Base-by-base conservation (phyloP, 2,329 filamentous ascomycete species). In the Magnaporthiopsis incrustans region DNA sequence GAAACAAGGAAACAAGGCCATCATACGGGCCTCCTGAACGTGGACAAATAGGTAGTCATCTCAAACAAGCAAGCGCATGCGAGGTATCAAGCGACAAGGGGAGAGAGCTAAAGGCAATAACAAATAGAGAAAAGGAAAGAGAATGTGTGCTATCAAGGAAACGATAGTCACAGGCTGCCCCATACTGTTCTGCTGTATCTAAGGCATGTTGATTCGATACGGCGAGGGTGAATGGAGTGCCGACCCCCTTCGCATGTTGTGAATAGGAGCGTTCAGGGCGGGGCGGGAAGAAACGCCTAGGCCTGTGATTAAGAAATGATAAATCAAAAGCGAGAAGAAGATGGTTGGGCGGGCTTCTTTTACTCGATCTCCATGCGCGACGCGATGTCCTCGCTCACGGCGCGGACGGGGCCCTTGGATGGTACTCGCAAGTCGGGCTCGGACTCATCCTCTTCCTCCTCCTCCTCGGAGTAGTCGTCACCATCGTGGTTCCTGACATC, bases 351-450 rank as follows among this genome's bases (percentile, higher is more conserved):
- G 5, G 5, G 44, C 22, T n/a, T 6, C 62, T 14, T 38, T 64
- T 64, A 67, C 73, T 80, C 85, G 68, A 88, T 82, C 70, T 88
- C 86, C 84, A 89, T 88, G 26, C 79, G 78, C 4, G 80, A 80
- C 35, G 84, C 85, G 60, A 88, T 79, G 66, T 89, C 86, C 73
- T 88, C 85, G 68, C 85, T 88, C 73, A 87, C 80, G 35, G 82
- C 81, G 57, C 85, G 79, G 59, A 84, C 77, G 10, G 77, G 77
- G 58, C 77, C 76, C 64, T 75, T 76, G 26, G 56, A n/a, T 58
- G 25, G 25, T 58, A 15, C 8, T 25, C n/a, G 25, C 57, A 15
- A 8, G 12, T 32, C 57, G 2, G 63, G 72, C n/a, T 73, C 68
- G 57, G 69, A 69, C 58, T 68, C 72, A 59, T 71, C 72, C 58